Base-by-base conservation (phyloP, 257 asterid species). In the Dorcoceras hygrometricum region DNA sequence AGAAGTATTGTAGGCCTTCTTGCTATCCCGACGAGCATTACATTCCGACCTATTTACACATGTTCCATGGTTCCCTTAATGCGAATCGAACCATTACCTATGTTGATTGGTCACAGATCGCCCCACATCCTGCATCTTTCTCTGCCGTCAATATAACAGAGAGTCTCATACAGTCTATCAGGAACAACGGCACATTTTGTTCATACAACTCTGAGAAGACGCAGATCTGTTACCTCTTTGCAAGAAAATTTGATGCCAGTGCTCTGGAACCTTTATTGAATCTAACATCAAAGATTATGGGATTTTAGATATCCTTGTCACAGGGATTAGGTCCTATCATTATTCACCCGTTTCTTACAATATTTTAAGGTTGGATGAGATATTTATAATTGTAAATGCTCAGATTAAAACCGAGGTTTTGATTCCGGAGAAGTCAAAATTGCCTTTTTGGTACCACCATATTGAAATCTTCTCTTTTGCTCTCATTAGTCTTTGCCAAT, bases 1-100 rank as follows among this genome's bases (percentile, higher is more conserved):
- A 65, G 75, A 85, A 75, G 72, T 71, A 86, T 39, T 94, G 99
- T 68, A 78, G 64, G 67, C 97, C 96, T 48, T 76, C 95, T 43
- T 94, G 99, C 76, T 94, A 94, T 63, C 97, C 99, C 0, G 99
- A 93, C 57, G 99, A 93, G 80, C 99, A 93, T 51, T 93, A 88
- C 50, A 77, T 93, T 39, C 97, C 99, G 1, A 93, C 99, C 0
- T 90, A 70, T 62, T 26, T 90, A 20, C 77, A 68, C 53, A 78
- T 88, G 87, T 87, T 88, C 60, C 76, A 83, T 60, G 93, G 93
- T 8, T 12, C 81, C n/a, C 75, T 73, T 43, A 90, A 76, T 28
- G 77, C 97, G 0, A 94, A 94, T 69, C 89, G 97, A 4, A 78
- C 97, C 2, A 79, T 90, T 72, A 93, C 95, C 8, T 90, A 80